A percentile compares a stretch with the other conserved stretches of the same genome.
Conservation (phyloP, 1,139 yeast species). For the Protomyces lactucae-debilis region DNA sequence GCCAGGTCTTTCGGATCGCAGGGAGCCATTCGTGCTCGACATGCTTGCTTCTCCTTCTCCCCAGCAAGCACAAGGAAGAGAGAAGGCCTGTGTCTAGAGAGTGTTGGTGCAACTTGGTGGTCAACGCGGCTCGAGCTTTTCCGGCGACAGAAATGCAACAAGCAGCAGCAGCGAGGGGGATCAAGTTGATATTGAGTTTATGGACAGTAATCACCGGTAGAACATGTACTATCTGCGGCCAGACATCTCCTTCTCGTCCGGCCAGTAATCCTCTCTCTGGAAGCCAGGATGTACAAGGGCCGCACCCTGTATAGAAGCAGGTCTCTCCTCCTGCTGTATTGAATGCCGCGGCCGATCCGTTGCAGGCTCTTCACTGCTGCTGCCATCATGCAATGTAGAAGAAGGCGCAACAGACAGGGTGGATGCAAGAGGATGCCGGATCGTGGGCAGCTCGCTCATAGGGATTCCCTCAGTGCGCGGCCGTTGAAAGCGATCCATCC, state of each 20-base stretch:
- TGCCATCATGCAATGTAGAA: neutral
- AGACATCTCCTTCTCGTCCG: conserved; percentile 8
- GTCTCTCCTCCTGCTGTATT: neutral
- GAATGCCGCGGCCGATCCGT: neutral
- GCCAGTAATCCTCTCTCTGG: conserved; percentile 14
- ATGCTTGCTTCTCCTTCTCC: neutral
- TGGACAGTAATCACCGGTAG: too few species aligned
- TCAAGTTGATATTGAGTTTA: too few species aligned
- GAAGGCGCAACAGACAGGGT: neutral
- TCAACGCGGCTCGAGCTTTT: too few species aligned
- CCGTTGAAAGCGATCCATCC: neutral
- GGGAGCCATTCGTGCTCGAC: neutral
- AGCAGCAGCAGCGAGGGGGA: too few species aligned
- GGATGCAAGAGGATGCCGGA: neutral
- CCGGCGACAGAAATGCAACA: too few species aligned
- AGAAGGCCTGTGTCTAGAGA: too few species aligned
- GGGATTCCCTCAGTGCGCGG: neutral
- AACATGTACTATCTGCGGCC: too few species aligned
- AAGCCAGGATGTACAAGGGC: neutral
- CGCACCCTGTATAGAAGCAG: neutral
- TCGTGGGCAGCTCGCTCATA: neutral
- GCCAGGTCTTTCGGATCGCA: neutral
- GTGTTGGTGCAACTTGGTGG: too few species aligned
- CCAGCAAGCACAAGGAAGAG: too few species aligned
- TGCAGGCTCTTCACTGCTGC: neutral